These are phyloP conservation scores for Xerocomus brunneocitrinus DNA, from an alignment of 768 basidiomycete genomes.

Conservation along the genomic window DNA sequence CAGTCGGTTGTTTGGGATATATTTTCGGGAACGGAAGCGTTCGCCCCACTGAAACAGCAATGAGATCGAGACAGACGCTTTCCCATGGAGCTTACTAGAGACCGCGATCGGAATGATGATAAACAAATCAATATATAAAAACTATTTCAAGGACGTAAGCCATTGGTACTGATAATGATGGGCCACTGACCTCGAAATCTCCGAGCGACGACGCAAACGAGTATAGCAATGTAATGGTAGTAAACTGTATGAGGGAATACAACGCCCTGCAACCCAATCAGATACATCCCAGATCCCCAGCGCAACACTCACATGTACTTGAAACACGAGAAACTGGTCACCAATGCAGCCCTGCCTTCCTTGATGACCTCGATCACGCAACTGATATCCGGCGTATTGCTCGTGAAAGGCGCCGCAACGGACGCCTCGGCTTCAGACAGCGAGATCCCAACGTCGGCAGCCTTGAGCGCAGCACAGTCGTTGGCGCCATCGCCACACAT, in stretches of 20 bases:
- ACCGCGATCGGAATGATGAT: slow-evolving; percentile 97
- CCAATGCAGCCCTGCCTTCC: slow-evolving; percentile 92
- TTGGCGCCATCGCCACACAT: slow-evolving; percentile 99
- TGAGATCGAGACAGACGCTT: slow-evolving; percentile 5
- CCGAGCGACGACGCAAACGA: slow-evolving; percentile 95
- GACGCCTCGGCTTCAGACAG: slow-evolving; percentile 97
- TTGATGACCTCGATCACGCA: slow-evolving; percentile 96
- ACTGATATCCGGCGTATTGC: slow-evolving; percentile 87
- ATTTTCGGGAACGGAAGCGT: slow-evolving; percentile 87
- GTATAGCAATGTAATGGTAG: slow-evolving; percentile 93
- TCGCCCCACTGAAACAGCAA: slow-evolving; percentile 70
- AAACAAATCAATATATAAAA: slow-evolving; percentile 96
- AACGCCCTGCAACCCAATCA: slow-evolving; percentile 65
- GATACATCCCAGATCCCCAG: background rate
- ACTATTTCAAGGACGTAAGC: slow-evolving; percentile 42
- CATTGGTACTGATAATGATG: background rate
- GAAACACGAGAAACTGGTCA: slow-evolving; percentile 99
- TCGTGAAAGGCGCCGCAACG: slow-evolving; percentile 97
- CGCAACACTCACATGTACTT: slow-evolving; percentile 85
- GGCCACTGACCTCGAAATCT: slow-evolving; percentile 78
- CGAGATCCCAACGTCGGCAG: slow-evolving; percentile 95
- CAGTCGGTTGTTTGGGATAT: slow-evolving; percentile 87
- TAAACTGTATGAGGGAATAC: slow-evolving; percentile 98
- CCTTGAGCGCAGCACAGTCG: slow-evolving; percentile 97
- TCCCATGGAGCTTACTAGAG: slow-evolving; percentile 60